Base-by-base conservation (phyloP, 257 asterid genomes). In the Linaria vulgaris region DNA sequence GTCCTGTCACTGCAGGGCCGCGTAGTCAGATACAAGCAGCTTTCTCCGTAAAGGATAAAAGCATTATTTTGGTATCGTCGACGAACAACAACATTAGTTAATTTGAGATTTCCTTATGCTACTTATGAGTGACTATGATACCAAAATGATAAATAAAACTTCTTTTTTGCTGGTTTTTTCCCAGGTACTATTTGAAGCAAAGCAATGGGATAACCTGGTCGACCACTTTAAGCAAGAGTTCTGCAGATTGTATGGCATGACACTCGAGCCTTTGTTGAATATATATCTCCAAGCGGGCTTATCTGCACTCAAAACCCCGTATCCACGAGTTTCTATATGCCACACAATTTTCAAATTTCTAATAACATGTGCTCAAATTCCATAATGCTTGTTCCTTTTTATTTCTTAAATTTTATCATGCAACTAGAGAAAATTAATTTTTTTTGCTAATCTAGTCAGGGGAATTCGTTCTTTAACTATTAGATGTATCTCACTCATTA, bases 151-250 rank as follows among this genome's bases (percentile, higher is more conserved):
- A 34, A 7, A 22, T 53, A 58, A 48, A 52, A 59, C 44, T 38
- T 50, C 23, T 10, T 51, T 31, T 44, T 22, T 72, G 54, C 63
- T 52, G 56, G 55, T 47, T 68, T 55, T 59, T 47, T 68, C 76
- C 17, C 88, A 90, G 99, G 96, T 76, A 41, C 78, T 94, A 72
- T 94, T 88, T 66, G 97, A 94, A 72, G 79, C 86, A 31, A 85
- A 78, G 76, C 99, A 90, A 76, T 94, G 97, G 99, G 95, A 88
- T 57, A 83, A 62, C 82, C 81, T 94, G 52, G 87, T 78, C 0
- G 99, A 90, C 69, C 97, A 90, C 76, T 94, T 90, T 69, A 90
- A 94, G 72, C 96, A 90, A 76, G 99, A 94, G 78, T 94, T 94
- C 76, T 90, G 88, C 86, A 88, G 76, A 80, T 79, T 90, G 70